Evolutionary conservation across 2,329 filamentous ascomycete species (phyloP).

Genomic region (Pyrenophora graminea): DNA sequence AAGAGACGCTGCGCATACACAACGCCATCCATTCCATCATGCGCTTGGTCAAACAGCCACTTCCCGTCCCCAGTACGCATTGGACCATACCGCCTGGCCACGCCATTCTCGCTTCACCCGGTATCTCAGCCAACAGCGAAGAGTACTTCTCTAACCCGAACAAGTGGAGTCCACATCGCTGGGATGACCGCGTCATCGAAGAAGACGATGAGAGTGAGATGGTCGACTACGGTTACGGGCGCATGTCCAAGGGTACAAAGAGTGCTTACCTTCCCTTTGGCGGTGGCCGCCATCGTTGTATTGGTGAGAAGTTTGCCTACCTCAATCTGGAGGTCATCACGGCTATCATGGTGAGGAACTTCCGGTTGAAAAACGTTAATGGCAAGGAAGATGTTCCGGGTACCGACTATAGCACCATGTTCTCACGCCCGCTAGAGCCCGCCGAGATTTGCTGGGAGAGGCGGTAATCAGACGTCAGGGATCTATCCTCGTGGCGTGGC

Average conservation of each 20-base stretch:
- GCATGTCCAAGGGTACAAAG: constrained; percentile 1
- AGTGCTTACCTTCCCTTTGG: constrained; percentile 91
- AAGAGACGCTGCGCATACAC: constrained; percentile 1
- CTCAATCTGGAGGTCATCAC: constrained; percentile 81
- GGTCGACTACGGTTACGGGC: not conserved
- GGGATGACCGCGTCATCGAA: not conserved
- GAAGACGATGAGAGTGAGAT: constrained; percentile 1
- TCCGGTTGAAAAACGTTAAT: not conserved
- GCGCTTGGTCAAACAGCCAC: constrained; percentile 1
- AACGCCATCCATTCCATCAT: constrained; percentile 1
- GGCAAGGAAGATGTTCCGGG: not conserved
- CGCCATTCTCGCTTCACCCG: not conserved
- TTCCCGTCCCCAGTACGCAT: not conserved
- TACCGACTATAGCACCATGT: not conserved
- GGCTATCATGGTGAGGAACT: not conserved
- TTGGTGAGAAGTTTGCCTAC: constrained; percentile 91
- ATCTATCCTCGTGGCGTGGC: no score
- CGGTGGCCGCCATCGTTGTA: constrained; percentile 84
- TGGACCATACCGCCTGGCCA: not conserved
- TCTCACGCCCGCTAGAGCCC: not conserved
- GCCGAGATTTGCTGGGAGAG: not conserved
- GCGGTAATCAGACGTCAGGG: not conserved
- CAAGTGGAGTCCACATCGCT: constrained; percentile 1
- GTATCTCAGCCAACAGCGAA: not conserved
- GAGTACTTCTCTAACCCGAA: not conserved